phyloP scores from a whole-genome alignment of 2,329 filamentous ascomycete genomes.

The Ascochyta koolunga region DNA sequence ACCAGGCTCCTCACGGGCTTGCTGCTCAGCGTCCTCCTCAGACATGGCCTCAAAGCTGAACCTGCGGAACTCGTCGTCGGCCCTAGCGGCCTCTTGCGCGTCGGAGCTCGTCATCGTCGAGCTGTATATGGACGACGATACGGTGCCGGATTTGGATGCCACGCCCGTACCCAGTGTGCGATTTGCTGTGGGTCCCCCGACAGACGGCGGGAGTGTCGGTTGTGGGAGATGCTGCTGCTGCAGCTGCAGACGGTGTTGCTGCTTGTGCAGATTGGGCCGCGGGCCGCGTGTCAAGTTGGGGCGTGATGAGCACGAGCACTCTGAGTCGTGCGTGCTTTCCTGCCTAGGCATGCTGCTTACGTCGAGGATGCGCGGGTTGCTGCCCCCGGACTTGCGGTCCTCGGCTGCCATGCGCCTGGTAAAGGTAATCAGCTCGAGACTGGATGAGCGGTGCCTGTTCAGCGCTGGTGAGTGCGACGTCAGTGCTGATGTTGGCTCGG shows the following conservation, averaged over 20 bases:
- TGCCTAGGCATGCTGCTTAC: conserved; percentile 14
- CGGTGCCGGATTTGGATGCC: background rate
- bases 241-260: background rate
- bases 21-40: conserved; percentile 1
- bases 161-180: background rate
- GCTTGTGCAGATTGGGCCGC: background rate
- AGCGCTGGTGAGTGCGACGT: background rate
- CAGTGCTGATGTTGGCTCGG: conserved; percentile 5
- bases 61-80: conserved; percentile 26
- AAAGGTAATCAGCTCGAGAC: conserved; percentile 28
- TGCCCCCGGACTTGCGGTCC: conserved; percentile 13
- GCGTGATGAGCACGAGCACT: background rate
- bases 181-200: background rate
- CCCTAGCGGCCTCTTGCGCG: conserved; percentile 14
- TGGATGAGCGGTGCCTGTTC: conserved; percentile 12
- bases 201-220: background rate
- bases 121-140: conserved; percentile 16
- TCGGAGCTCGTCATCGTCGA: conserved; percentile 18
- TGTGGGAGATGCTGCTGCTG: background rate
- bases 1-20: background rate
- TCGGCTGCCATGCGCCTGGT: background rate
- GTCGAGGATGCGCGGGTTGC: conserved; percentile 18
- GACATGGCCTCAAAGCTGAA: conserved; percentile 28
- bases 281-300: background rate
- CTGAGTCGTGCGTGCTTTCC: background rate